Evolutionary conservation across 257 asterid species (phyloP).

Genomic region (Petunia secreta): DNA sequence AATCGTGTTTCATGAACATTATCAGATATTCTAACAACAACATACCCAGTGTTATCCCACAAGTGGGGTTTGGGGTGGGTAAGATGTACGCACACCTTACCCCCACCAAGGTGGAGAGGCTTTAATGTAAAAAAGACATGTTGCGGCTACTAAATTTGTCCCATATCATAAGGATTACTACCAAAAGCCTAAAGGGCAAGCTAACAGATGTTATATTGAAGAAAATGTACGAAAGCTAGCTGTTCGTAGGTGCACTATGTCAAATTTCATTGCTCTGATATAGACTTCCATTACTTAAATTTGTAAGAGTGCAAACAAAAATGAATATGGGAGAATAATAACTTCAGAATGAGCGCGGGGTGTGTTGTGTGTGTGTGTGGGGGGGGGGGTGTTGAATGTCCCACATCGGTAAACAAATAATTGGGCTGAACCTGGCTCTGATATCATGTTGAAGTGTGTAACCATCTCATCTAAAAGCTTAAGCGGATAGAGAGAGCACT

Average conservation of each 20-base stretch:
- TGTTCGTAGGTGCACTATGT: neutral
- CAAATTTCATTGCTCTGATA: no score
- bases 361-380: no score
- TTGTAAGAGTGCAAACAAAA: no score
- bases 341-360: neutral
- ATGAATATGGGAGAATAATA: neutral
- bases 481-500: neutral
- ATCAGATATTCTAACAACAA: neutral
- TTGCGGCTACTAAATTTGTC: neutral
- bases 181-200: neutral
- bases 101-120: no score
- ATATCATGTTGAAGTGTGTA: no score
- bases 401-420: neutral
- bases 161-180: neutral
- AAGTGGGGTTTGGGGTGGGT: no score
- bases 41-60: no score
- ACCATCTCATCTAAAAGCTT: neutral
- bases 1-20: neutral
- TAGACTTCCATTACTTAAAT: no score
- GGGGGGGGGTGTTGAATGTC: no score
- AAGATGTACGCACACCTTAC: no score
- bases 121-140: conserved; percentile 7
- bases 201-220: conserved; percentile 19
- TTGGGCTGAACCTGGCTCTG: neutral
- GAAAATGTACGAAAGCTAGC: neutral